These are phyloP conservation scores for Salix caprea DNA, from an alignment of 345 rosid genomes.

Conservation along the genomic window DNA sequence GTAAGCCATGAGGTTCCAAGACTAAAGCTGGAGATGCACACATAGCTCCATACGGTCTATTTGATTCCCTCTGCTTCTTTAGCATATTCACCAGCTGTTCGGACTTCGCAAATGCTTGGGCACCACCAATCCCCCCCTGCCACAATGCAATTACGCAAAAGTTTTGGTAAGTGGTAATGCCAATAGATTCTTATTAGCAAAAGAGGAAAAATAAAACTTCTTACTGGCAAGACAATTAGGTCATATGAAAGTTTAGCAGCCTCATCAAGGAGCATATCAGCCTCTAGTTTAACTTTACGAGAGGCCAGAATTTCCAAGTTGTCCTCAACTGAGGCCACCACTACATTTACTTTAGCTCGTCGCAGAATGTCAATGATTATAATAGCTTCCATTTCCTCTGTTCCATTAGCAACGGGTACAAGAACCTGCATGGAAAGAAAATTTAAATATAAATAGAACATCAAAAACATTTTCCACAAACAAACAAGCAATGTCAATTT, in stretches of 20 bases:
- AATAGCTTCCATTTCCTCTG: conserved; percentile 95
- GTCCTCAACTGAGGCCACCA: conserved; percentile 79
- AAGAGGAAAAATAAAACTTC: conserved; percentile 9
- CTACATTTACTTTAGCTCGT: conserved; percentile 80
- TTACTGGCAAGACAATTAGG: conserved; percentile 82
- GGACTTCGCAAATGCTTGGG: conserved; percentile 76
- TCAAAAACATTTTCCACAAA: neutral
- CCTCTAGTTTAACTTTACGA: conserved; percentile 75
- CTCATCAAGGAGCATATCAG: conserved; percentile 81
- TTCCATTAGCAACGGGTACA: conserved; percentile 80
- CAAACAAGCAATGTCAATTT: neutral
- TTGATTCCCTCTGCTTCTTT: conserved; percentile 68
- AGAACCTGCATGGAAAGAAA: conserved; percentile 55
- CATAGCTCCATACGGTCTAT: conserved; percentile 84
- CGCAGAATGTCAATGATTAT: conserved; percentile 73
- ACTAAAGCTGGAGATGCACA: conserved; percentile 96
- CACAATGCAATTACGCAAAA: neutral
- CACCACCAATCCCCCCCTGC: conserved; percentile 95
- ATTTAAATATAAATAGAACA: neutral
- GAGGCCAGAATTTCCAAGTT: conserved; percentile 75
- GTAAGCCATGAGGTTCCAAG: conserved; percentile 82
- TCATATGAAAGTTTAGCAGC: conserved; percentile 77
- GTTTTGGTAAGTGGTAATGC: neutral
- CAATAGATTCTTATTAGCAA: neutral
- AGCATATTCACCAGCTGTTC: conserved; percentile 74